Evolutionary conservation across 306 rosid species (phyloP).

Genomic region (Malus asiatica): DNA sequence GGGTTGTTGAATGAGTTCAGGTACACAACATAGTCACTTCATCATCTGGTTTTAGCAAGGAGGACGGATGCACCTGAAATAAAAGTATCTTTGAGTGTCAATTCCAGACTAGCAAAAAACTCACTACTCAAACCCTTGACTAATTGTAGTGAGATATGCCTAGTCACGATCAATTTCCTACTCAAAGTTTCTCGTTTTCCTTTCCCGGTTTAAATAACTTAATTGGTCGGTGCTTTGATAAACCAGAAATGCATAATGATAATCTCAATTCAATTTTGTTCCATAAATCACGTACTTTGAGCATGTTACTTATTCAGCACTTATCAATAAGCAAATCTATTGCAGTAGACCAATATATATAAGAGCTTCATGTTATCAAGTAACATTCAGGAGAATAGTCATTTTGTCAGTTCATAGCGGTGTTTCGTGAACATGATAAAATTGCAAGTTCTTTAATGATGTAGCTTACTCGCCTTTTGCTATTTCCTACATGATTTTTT

Average conservation of each 20-base stretch:
- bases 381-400: not conserved
- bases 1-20: slow-evolving; percentile 82
- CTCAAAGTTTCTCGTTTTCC: not conserved
- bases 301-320: not conserved
- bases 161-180: not conserved
- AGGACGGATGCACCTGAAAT: slow-evolving; percentile 83
- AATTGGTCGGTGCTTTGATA: not conserved
- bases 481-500: slow-evolving; percentile 81
- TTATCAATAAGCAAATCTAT: not conserved
- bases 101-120: not conserved
- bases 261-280: no score
- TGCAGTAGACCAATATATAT: not conserved
- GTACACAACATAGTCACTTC: slow-evolving; percentile 75
- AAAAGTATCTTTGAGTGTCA: not conserved
- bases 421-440: not conserved
- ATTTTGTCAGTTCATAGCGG: not conserved
- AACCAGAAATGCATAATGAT: not conserved
- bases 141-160: not conserved
- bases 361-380: not conserved
- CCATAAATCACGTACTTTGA: not conserved
- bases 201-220: not conserved
- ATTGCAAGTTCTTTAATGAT: slow-evolving; percentile 13
- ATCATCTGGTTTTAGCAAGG: slow-evolving; percentile 59
- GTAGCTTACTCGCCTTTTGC: slow-evolving; percentile 59
- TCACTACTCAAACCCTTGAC: not conserved